Percentiles rank a stretch among this genome's conserved stretches.
Evolutionary conservation across 2,329 filamentous ascomycete species (phyloP).

Genomic region (Botrytis fabae): DNA sequence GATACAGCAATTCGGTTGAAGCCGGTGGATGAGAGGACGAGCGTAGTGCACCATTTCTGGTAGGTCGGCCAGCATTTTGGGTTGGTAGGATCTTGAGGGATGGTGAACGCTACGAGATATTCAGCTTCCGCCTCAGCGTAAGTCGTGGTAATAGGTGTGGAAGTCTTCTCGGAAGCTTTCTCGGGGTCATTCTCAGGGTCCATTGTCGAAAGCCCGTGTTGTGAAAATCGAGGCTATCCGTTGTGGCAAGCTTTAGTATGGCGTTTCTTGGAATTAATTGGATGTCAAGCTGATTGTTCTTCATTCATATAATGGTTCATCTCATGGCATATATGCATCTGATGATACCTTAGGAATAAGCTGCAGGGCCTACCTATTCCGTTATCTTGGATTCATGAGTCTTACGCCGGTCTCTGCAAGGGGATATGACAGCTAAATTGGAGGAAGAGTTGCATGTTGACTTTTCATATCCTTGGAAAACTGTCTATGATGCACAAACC

Average conservation of each 20-base stretch:
- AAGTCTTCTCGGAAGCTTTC: background rate
- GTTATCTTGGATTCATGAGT: background rate
- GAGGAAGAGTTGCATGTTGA: background rate
- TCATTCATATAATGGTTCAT: background rate
- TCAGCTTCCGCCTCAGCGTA: constrained; percentile 21
- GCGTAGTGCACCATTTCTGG: background rate
- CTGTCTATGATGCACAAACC: background rate
- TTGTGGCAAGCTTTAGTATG: background rate
- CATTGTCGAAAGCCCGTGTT: background rate
- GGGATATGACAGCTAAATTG: background rate
- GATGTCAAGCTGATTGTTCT: background rate
- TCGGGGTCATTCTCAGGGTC: background rate
- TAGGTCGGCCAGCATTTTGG: background rate
- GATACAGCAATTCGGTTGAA: background rate
- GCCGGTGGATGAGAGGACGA: background rate
- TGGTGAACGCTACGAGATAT: constrained; percentile 29
- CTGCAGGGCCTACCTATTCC: background rate
- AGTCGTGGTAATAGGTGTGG: too few relatives aligned
- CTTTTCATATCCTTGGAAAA: background rate
- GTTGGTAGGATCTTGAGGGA: constrained; percentile 43
- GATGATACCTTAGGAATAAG: background rate
- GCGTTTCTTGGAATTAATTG: background rate
- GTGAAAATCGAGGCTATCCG: background rate
- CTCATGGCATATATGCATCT: background rate
- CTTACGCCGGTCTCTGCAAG: background rate